Evolutionary conservation across 441 rosid species (phyloP), one percentile per base, ranked within the genome.

Genomic region (Croton laevigatus): DNA sequence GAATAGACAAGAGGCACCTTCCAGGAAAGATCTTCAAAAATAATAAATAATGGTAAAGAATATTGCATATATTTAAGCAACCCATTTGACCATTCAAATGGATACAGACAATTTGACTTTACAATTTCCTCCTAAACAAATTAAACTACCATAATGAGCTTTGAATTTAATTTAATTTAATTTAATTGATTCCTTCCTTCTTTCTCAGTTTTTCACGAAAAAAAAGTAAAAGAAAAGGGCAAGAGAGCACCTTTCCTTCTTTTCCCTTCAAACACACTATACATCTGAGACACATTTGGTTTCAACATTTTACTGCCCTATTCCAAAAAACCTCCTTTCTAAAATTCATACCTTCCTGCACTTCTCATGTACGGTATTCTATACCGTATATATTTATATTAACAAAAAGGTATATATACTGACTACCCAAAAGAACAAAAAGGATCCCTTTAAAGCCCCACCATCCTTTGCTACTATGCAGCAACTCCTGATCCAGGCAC

Each of bases 401-500:
- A 40, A 59, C 58, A n/a, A 58, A 53, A 58, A 10, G 6, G 61
- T 71, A 59, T 73, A 66, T 73, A 62, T 59, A 71, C 76, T 23
- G 10, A 34, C 32, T 27, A 78, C 10, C 65, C 36, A 61, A 66
- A 66, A 69, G 68, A 63, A 55, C 5, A n/a, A 52, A 52, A 6
- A 59, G 58, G 64, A 40, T 22, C 42, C 40, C 52, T 6, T 20
- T 23, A 5, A 45, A n/a, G 27, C 19, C 4, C 4, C 16, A 3
- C 58, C 49, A 1, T 12, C 22, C 62, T 32, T 20, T 4, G 17
- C 65, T 52, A 68, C 42, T 46, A 85, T 58, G 88, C 85, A 65
- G 91, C 86, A 19, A 89, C 90, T 64, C 81, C 84, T 17, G 93
- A 76, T 73, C 88, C 96, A 6, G 93, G 71, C 71, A 80, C 83